Conservation (phyloP, 1,284 basidiomycete species). For the Leccinum holopus region DNA sequence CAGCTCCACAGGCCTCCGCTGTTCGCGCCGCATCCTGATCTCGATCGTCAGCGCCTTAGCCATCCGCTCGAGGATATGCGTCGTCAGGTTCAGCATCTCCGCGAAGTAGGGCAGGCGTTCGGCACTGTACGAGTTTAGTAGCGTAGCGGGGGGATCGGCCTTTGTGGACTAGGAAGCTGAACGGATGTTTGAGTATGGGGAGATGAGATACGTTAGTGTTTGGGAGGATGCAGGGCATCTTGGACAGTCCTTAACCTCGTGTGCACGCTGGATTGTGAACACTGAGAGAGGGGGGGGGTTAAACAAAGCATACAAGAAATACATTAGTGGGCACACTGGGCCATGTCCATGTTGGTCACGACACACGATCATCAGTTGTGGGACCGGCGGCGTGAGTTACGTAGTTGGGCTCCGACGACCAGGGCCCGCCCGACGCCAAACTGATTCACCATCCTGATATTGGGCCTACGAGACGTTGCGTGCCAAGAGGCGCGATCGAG, state of each 20-base stretch:
- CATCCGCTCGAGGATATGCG: not conserved
- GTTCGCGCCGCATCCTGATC: not conserved
- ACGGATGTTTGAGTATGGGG: conserved; percentile 7
- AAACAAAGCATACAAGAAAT: too few species aligned
- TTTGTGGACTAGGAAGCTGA: conserved; percentile 30
- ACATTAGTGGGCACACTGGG: conserved; percentile 12
- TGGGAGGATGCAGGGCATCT: conserved; percentile 34
- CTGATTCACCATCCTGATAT: too few species aligned
- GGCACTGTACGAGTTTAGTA: conserved; percentile 28
- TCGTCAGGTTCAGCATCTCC: conserved; percentile 36
- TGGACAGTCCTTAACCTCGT: conserved; percentile 44
- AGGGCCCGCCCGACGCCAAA: too few species aligned
- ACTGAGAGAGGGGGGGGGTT: conserved; percentile 23
- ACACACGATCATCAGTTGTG: too few species aligned
- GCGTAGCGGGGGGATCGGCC: conserved; percentile 30
- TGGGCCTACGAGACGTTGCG: too few species aligned
- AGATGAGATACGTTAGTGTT: not conserved
- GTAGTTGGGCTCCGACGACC: too few species aligned
- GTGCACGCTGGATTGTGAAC: conserved; percentile 48
- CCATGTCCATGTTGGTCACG: conserved; percentile 5
- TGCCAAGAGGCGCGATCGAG: too few species aligned
- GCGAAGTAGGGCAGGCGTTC: not conserved
- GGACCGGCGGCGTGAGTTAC: not conserved
- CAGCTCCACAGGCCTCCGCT: not conserved
- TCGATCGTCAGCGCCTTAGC: not conserved